These are phyloP conservation scores for Alternaria alternata DNA, from an alignment of 2,329 filamentous ascomycete genomes.

Conservation along the genomic window DNA sequence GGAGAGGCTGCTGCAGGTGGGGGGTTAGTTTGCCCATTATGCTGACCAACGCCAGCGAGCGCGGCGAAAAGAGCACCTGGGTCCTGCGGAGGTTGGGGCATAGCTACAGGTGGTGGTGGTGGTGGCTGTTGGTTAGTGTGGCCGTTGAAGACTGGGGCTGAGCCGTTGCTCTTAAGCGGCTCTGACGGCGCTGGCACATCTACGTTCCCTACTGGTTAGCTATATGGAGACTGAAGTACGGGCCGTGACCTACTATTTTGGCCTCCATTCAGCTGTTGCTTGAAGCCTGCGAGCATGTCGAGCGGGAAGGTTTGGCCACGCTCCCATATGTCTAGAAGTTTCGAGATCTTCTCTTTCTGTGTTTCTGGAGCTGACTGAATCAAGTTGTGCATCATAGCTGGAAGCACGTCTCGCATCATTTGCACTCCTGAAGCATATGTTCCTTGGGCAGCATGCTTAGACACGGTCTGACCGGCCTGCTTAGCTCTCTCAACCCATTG, in stretches of 20 bases:
- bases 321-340: conserved; percentile 97
- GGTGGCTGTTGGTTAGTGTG: conserved; percentile 41
- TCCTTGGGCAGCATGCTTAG: conserved; percentile 85
- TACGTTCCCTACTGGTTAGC: conserved; percentile 20
- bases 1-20: conserved; percentile 31
- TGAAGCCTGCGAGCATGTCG: conserved; percentile 81
- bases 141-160: conserved; percentile 24
- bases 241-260: conserved; percentile 68
- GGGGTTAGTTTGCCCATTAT: conserved; percentile 40
- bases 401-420: conserved; percentile 94
- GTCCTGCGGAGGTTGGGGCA: conserved; percentile 36
- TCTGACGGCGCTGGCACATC: conserved; percentile 37
- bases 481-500: conserved; percentile 98
- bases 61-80: conserved; percentile 45
- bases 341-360: conserved; percentile 97
- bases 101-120: conserved; percentile 28
- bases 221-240: conserved; percentile 16
- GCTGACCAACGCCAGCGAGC: conserved; percentile 43
- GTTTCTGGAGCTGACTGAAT: conserved; percentile 85
- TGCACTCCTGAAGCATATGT: conserved; percentile 95
- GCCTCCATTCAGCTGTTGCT: conserved; percentile 74
- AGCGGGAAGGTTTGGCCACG: conserved; percentile 90
- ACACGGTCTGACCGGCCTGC: conserved; percentile 76
- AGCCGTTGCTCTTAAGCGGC: conserved; percentile 37
- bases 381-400: conserved; percentile 94